Evolutionary conservation across 2,329 filamentous ascomycete genomes (phyloP).

Genomic region (Geosmithia flava): DNA sequence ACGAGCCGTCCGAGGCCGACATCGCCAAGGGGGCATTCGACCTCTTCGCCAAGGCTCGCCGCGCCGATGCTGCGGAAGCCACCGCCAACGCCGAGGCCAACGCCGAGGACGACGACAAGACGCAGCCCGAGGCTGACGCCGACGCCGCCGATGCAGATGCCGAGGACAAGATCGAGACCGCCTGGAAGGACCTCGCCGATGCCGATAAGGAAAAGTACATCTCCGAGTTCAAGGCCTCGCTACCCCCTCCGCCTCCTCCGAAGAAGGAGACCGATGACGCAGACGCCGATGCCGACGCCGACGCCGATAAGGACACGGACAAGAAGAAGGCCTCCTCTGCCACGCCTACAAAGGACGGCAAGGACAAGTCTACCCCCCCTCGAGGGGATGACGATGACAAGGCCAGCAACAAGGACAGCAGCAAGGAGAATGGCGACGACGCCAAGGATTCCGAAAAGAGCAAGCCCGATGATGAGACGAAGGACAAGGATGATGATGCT

Average conservation of each 20-base stretch:
- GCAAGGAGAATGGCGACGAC: conserved; percentile 4
- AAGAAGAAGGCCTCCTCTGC: neutral
- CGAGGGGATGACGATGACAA: conserved; percentile 6
- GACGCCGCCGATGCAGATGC: conserved; percentile 41
- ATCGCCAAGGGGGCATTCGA: conserved; percentile 30
- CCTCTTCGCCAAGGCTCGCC: conserved; percentile 36
- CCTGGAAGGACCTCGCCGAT: conserved; percentile 41
- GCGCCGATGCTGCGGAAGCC: conserved; percentile 23
- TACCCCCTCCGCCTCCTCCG: neutral
- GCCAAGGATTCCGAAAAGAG: conserved; percentile 2
- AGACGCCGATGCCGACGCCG: neutral
- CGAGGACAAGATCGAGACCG: conserved; percentile 27
- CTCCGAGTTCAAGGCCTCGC: conserved; percentile 10
- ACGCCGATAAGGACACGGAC: neutral
- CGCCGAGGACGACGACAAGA: conserved; percentile 16
- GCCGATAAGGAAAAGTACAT: conserved; percentile 36
- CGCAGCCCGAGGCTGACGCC: conserved; percentile 28
- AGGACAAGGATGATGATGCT: conserved; percentile 8
- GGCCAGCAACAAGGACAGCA: conserved; percentile 10
- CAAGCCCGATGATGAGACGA: conserved; percentile 8
- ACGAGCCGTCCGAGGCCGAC: neutral
- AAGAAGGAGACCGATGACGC: neutral
- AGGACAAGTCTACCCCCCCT: neutral
- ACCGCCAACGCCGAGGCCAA: conserved; percentile 11
- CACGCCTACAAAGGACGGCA: neutral